Evolutionary conservation across 805 yeast genomes (phyloP).

Genomic region (Candida parachauliodes): DNA sequence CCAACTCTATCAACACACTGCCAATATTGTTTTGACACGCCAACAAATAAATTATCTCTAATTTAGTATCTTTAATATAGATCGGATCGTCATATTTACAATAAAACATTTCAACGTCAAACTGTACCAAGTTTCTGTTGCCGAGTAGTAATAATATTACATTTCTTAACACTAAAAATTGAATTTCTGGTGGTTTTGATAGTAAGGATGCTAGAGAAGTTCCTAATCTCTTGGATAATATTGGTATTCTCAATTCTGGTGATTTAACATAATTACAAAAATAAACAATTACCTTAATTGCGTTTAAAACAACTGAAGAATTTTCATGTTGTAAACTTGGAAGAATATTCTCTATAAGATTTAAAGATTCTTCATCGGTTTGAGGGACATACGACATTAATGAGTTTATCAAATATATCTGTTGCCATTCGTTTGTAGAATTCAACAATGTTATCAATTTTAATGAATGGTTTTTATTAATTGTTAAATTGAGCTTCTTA

Average conservation of each 20-base stretch:
- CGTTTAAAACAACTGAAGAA: slow-evolving; percentile 74
- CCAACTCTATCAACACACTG: slow-evolving; percentile 67
- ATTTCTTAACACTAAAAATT: slow-evolving; percentile 78
- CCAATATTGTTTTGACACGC: slow-evolving; percentile 63
- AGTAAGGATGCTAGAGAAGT: slow-evolving; percentile 65
- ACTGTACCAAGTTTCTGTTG: slow-evolving; percentile 52
- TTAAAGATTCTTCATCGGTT: slow-evolving; percentile 58
- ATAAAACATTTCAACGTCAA: slow-evolving; percentile 79
- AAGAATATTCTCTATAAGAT: slow-evolving; percentile 57
- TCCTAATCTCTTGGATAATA: slow-evolving; percentile 56
- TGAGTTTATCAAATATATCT: slow-evolving; percentile 60
- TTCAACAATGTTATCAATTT: slow-evolving; percentile 32
- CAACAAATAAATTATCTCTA: slow-evolving; percentile 78
- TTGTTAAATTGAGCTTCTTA: slow-evolving; percentile 45
- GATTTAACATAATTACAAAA: slow-evolving; percentile 64
- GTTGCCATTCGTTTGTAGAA: slow-evolving; percentile 66
- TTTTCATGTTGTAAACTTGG: slow-evolving; percentile 80
- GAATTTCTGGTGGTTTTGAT: slow-evolving; percentile 77
- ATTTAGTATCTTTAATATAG: slow-evolving; percentile 83
- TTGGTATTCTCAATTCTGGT: slow-evolving; percentile 53
- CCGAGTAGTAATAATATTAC: slow-evolving; percentile 70
- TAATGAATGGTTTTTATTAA: slow-evolving; percentile 46
- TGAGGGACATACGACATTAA: slow-evolving; percentile 71
- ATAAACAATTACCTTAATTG: slow-evolving; percentile 70
- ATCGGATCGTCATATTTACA: slow-evolving; percentile 82